Evolutionary conservation across 1,284 basidiomycete genomes (phyloP), one percentile per base, ranked within the genome.

Genomic region (Moesziomyces parantarcticus): DNA sequence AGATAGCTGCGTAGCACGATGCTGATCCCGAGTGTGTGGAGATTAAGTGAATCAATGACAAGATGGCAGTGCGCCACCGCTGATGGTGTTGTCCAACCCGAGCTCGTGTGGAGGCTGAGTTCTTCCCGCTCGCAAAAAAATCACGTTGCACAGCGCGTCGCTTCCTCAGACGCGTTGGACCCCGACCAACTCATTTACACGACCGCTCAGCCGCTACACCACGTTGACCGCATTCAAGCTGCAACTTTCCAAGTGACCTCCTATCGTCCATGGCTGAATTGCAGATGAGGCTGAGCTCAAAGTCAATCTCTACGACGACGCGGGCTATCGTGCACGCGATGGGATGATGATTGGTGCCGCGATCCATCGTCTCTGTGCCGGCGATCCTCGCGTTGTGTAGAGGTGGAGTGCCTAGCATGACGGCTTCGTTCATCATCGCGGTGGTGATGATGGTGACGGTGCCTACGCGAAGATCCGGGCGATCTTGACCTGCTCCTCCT

Each of bases 71-170:
- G 36, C 29, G 7, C 11, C 4, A 14, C 18, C 14, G 5, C 36
- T 55, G 41, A 40, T 42, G 50, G 42, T 58, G 16, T 36, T 58
- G 16, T 36, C 32, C 20, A 21, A 47, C 46, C 26, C 43, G 20
- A 21, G 54, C 25, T 54, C 47, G 54, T 58, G 65, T 68, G 65
- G 65, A 68, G 65, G 59, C 59, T 68, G 55, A 68, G 65, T 55
- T 55, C 29, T n/a, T 21, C n/a, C 46, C 25, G 29, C 34, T 10
- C 1, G 34, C 14, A 46, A 67, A 57, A 68, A 68, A 45, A 34
- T 51, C 32, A 32, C 22, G 41, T 32, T 40, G 55, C 58, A 53
- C 42, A 54, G 58, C 65, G 65, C 65, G 54, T 61, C 58, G 53
- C 50, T 3, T 18, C 42, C 39, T 10, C 25, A 7, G 49, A 51